Evolutionary conservation across 2,329 filamentous ascomycete species (phyloP), one percentile per base, ranked within the genome.

Genomic region (Rasamsonia emersonii): DNA sequence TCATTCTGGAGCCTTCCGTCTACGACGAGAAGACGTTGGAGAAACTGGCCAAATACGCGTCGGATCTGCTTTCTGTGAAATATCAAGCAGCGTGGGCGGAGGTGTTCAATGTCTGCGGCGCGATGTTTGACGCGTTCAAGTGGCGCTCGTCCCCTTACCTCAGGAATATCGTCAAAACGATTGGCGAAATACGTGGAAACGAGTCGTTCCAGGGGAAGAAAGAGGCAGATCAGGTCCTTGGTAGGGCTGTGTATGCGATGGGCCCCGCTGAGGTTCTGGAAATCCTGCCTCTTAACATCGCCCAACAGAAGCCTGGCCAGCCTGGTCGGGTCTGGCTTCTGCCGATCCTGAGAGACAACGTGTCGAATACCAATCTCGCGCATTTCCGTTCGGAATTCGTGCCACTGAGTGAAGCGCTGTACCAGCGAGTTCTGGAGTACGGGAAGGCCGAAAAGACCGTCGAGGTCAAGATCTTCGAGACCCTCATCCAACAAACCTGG

Each of bases 401-500:
- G 4, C 86, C 91, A 10, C 67, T 98, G 15, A 96, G 89, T 54
- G 83, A 94, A 55, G 64, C 74, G 30, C 83, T 98, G 69, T 95
- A 89, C 57, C 85, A 96, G 55, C 78, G 75, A 43, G 83, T 96
- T 4, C 66, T 94, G 28, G 81, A 93, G 40, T 82, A 93, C 47
- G 84, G 82, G 9, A 67, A 75, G 14, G 77, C 76, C 9, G 83
- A 89, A 52, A 95, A 94, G 69, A 91, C 86, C 0, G 88, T 94
- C 73, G 86, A 96, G 56, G 75, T 91, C 53, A 98, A 98, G 68
- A 93, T 98, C 37, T 98, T 91, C 54, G 89, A 98, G 62, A 96
- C 91, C 0, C 68, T 98, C 4, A 85, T 98, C 6, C 82, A 93
- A 45, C 91, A 98, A 54, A 88, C 89, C 24, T 98, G 91, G 91